phyloP scores from a whole-genome alignment of 768 basidiomycete species.

The Lactarius trivialis region DNA sequence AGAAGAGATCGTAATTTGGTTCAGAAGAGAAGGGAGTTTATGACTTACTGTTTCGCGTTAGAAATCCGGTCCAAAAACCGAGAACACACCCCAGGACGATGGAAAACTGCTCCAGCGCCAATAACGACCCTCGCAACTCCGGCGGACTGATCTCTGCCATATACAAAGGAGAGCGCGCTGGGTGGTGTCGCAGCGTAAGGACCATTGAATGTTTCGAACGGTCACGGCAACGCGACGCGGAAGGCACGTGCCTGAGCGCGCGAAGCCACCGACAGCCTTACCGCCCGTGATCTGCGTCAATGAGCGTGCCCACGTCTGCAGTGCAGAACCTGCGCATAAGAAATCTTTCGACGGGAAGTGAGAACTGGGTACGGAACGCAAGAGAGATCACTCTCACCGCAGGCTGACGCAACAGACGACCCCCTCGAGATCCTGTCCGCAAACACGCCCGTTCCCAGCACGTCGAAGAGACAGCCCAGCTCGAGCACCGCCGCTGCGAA shows the following conservation, averaged over 20 bases:
- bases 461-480: slow-evolving; percentile 73
- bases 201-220: slow-evolving; percentile 11
- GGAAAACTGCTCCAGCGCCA: slow-evolving; percentile 73
- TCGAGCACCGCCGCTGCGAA: slow-evolving; percentile 66
- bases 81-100: slow-evolving; percentile 78
- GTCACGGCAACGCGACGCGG: neutral
- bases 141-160: slow-evolving; percentile 83
- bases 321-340: slow-evolving; percentile 64
- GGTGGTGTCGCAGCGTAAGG: neutral
- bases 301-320: slow-evolving; percentile 57
- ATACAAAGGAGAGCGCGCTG: slow-evolving; percentile 75
- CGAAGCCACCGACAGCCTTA: slow-evolving; percentile 76
- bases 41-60: slow-evolving; percentile 56
- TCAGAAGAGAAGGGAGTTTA: neutral
- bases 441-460: slow-evolving; percentile 56
- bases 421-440: slow-evolving; percentile 65
- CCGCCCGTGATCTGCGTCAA: slow-evolving; percentile 57
- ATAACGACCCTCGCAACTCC: slow-evolving; percentile 69
- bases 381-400: slow-evolving; percentile 48
- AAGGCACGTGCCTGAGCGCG: slow-evolving; percentile 34
- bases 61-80: slow-evolving; percentile 78
- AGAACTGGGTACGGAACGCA: neutral
- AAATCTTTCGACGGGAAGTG: slow-evolving; percentile 37
- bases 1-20: neutral
- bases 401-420: slow-evolving; percentile 59